Percentiles rank a stretch among this genome's conserved stretches.
Conservation (phyloP, 73 alveolate genomes). For the Tetrahymena thermophila region DNA sequence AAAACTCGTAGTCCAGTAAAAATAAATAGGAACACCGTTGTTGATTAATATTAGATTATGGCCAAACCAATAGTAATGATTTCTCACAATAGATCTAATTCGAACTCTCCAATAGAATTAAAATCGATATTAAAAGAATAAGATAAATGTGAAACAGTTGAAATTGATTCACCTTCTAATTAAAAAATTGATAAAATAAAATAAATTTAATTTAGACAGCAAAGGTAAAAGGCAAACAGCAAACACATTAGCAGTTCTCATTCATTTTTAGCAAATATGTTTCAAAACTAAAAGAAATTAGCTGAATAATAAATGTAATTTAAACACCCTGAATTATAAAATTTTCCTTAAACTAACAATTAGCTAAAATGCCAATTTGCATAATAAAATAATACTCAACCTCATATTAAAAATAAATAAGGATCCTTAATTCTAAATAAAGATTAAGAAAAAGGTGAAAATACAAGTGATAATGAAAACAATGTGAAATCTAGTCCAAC, state of each 20-base stretch:
- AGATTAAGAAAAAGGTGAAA: neutral
- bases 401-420: neutral
- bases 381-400: neutral
- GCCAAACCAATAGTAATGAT: neutral
- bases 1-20: neutral
- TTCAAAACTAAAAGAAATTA: neutral
- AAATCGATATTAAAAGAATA: neutral
- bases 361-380: neutral
- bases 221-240: neutral
- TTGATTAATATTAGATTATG: neutral
- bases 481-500: neutral
- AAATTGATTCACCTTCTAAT: neutral
- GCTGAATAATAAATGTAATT: neutral
- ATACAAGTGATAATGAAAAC: neutral
- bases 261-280: neutral
- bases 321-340: neutral
- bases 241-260: neutral
- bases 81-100: neutral
- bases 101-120: neutral
- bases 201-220: neutral
- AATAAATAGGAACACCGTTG: neutral
- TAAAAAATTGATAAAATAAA: neutral
- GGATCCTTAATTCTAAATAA: neutral
- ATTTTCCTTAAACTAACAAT: neutral
- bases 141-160: neutral